phyloP scores from a whole-genome alignment of 306 rosid genomes.

The Glycine tomentella region DNA sequence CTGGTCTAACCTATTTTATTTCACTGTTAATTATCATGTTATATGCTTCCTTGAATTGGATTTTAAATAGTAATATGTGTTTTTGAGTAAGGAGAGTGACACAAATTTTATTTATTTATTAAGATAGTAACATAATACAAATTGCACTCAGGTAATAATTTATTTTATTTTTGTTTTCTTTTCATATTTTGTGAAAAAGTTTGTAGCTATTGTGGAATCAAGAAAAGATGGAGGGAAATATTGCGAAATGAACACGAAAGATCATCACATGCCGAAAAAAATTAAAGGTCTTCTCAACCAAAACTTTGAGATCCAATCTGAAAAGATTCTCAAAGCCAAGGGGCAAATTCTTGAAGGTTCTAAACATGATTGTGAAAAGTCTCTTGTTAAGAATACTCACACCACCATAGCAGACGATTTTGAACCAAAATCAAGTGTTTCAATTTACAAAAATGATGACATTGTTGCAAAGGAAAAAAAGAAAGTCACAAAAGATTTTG shows the following conservation, averaged over 20 bases:
- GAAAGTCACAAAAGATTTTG: not conserved
- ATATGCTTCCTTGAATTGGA: not conserved
- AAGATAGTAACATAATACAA: not conserved
- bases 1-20: not conserved
- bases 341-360: not conserved
- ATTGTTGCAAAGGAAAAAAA: not conserved
- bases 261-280: constrained; percentile 28
- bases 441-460: not conserved
- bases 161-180: not conserved
- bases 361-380: constrained; percentile 13
- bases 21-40: not conserved
- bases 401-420: not conserved
- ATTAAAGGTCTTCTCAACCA: not conserved
- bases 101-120: not conserved
- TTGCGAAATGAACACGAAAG: constrained; percentile 43
- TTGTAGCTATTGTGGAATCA: constrained; percentile 11
- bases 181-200: constrained; percentile 16
- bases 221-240: constrained; percentile 38
- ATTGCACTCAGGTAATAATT: not conserved
- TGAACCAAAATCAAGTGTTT: not conserved
- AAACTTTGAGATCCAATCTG: constrained; percentile 16
- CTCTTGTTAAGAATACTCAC: not conserved
- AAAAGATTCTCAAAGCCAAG: not conserved
- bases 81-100: not conserved
- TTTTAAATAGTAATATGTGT: not conserved